Conservation (phyloP, 2,329 filamentous ascomycete species). For the Colletotrichum spaethianum region DNA sequence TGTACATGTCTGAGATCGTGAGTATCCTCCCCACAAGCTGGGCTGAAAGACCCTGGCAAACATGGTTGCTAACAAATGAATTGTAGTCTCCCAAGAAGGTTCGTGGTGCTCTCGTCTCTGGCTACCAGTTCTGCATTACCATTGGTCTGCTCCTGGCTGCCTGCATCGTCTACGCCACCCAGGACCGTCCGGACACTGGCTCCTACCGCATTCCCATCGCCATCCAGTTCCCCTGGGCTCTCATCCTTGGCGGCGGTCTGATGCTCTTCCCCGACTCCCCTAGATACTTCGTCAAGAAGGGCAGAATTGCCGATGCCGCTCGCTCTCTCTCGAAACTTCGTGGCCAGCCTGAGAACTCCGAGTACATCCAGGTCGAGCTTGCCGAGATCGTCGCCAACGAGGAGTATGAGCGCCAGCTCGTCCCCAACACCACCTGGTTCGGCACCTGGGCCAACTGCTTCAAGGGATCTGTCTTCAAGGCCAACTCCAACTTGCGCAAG, state of each 20-base stretch:
- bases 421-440: slow-evolving; percentile 76
- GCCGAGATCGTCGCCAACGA: slow-evolving; percentile 91
- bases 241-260: slow-evolving; percentile 81
- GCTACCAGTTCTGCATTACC: slow-evolving; percentile 88
- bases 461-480: slow-evolving; percentile 72
- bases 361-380: slow-evolving; percentile 84
- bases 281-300: slow-evolving; percentile 87
- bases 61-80: slow-evolving; percentile 37
- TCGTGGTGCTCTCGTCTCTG: slow-evolving; percentile 82
- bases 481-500: slow-evolving; percentile 78
- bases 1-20: slow-evolving; percentile 90
- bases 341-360: slow-evolving; percentile 79
- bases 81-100: slow-evolving; percentile 75
- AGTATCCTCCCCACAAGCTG: slow-evolving; percentile 45
- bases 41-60: neutral
- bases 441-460: slow-evolving; percentile 79
- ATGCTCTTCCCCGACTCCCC: slow-evolving; percentile 87
- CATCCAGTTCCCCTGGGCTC: slow-evolving; percentile 85
- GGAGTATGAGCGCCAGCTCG: slow-evolving; percentile 82
- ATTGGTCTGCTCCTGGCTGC: slow-evolving; percentile 83
- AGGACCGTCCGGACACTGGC: slow-evolving; percentile 72
- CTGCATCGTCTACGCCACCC: slow-evolving; percentile 80
- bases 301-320: slow-evolving; percentile 76
- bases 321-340: slow-evolving; percentile 76
- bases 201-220: slow-evolving; percentile 86